A percentile compares a stretch with the other conserved stretches of the same genome.
Conservation (phyloP, 228 moss, liverwort and hornwort species). For the Sphagnum fallax region DNA sequence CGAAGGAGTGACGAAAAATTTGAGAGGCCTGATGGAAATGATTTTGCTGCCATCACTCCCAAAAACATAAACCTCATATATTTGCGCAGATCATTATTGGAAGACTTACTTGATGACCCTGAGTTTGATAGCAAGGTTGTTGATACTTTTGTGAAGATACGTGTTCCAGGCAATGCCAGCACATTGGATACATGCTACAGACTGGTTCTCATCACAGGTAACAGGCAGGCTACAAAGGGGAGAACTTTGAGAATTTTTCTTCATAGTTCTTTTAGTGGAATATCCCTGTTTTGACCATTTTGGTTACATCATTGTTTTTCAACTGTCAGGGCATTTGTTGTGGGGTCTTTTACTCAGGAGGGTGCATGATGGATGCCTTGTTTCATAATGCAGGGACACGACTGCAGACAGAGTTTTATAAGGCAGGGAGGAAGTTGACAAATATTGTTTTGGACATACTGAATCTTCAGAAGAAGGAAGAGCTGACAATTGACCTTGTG, state of each 20-base stretch:
- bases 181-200: slow-evolving; percentile 92
- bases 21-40: slow-evolving; percentile 52
- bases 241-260: too few relatives aligned
- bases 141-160: slow-evolving; percentile 83
- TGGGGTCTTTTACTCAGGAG: too few relatives aligned
- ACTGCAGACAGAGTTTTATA: slow-evolving; percentile 72
- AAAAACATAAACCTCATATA: slow-evolving; percentile 91
- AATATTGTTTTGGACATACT: slow-evolving; percentile 83
- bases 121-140: slow-evolving; percentile 76
- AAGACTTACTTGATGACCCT: slow-evolving; percentile 63
- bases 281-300: too few relatives aligned
- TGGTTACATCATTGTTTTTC: too few relatives aligned
- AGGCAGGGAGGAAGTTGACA: slow-evolving; percentile 78
- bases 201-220: slow-evolving; percentile 83
- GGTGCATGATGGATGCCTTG: not conserved
- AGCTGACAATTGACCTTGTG: slow-evolving; percentile 94
- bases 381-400: slow-evolving; percentile 54
- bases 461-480: slow-evolving; percentile 91
- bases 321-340: too few relatives aligned
- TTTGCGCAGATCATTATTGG: slow-evolving; percentile 70
- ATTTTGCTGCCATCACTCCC: slow-evolving; percentile 79
- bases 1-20: slow-evolving; percentile 36
- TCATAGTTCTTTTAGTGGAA: too few relatives aligned
- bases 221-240: not conserved
- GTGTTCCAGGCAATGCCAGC: slow-evolving; percentile 70